Percentiles rank a stretch among this genome's conserved stretches.
Evolutionary conservation across 345 rosid genomes (phyloP).

Genomic region (Erodium maritimum): DNA sequence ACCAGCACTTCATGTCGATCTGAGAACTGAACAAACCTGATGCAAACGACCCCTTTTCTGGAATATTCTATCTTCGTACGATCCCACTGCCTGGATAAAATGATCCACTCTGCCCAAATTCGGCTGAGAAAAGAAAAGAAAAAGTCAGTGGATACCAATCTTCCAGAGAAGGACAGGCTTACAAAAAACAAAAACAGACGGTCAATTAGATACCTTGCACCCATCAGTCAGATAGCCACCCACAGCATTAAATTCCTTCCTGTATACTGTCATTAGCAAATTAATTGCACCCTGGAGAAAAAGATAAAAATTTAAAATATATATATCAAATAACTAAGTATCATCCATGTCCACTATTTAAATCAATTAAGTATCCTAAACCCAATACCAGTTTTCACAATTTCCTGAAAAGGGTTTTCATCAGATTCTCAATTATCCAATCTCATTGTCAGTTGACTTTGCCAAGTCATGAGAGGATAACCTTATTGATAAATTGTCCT

Average conservation of each 20-base stretch:
- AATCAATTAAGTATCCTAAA: no score
- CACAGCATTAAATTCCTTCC: constrained; percentile 54
- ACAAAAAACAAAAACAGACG: neutral
- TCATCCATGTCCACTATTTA: no score
- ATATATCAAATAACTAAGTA: no score
- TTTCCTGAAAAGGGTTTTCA: no score
- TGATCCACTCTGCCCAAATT: constrained; percentile 53
- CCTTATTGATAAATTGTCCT: no score
- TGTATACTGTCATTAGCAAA: constrained; percentile 71
- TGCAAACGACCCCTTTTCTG: constrained; percentile 50
- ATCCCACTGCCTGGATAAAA: constrained; percentile 72
- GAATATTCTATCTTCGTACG: constrained; percentile 62
- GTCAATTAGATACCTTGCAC: constrained; percentile 49
- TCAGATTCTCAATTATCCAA: no score
- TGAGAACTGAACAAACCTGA: constrained; percentile 16
- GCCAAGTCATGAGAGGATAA: no score
- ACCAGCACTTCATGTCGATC: no score
- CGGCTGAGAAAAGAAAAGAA: constrained; percentile 39
- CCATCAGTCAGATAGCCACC: constrained; percentile 63
- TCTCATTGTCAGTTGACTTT: no score
- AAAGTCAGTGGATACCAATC: neutral
- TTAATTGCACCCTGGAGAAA: constrained; percentile 81
- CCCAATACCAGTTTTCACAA: no score
- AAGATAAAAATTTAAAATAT: neutral
- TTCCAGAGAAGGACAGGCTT: constrained; percentile 6